Base-by-base conservation (phyloP, 495 filamentous ascomycete genomes). In the Penicillium goetzii region DNA sequence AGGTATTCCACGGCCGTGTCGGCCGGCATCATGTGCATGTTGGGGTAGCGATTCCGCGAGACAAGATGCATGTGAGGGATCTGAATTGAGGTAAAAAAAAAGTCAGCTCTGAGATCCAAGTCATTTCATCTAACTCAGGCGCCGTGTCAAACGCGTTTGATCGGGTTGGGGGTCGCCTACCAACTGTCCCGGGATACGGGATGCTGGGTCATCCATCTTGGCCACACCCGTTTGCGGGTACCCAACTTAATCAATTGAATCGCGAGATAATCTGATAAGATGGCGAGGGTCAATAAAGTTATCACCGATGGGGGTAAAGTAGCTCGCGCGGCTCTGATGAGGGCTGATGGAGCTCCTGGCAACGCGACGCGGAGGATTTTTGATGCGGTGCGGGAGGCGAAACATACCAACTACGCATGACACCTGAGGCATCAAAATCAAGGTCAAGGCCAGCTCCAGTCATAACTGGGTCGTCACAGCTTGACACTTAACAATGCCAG, bases 21-120 rank as follows among this genome's bases (percentile, higher is more conserved):
- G 14, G 89, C 81, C 58, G 87, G 85, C 60, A 94, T 78, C 63
- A 82, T 78, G 32, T 85, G 84, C 73, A 88, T 84, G 47, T 82
- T 71, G 2, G 93, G 88, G 72, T 90, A 96, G 69, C 85, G 82
- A 68, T 88, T 87, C 26, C 86, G 87, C 54, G 92, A 96, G 15
- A 96, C 77, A 38, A 96, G 84, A 68, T 97, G 93, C 68, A 96
- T 88, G 76, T 97, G 93, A 14, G 89, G 89, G 70, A 95, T 84
- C 91, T 93, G 55, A 17, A 52, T 50, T 17, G 47, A 59, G 25
- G 62, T 38, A 58, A 70, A 32, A 58, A 70, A 32, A 56, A 53
- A 17, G 64, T 76, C 55, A 77, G 69, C 62, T 47, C 36, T 58
- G 26, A 34, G n/a, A 8, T 41, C 63, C 17, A 32, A 47, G 41